A percentile compares a stretch with the other conserved stretches of the same genome.
phyloP scores from a whole-genome alignment of 371 early-diverging fungal genomes.

The Smittium culicis region DNA sequence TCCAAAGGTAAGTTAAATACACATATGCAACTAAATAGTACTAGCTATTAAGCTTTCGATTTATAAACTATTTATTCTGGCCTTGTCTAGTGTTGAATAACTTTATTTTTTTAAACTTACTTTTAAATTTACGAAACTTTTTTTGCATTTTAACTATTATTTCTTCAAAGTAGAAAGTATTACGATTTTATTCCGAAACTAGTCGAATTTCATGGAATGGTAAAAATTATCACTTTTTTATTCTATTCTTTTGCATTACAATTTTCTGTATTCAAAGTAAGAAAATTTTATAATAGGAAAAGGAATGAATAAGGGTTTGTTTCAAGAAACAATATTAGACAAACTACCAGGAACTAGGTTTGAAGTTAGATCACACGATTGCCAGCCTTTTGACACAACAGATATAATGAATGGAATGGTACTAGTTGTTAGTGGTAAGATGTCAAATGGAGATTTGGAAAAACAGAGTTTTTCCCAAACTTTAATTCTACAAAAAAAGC shows the following conservation, averaged over 20 bases:
- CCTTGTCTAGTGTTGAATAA: too few species aligned
- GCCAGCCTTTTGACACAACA: background rate
- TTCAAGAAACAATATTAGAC: background rate
- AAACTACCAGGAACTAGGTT: constrained; percentile 4
- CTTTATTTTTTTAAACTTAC: background rate
- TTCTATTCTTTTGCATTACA: background rate
- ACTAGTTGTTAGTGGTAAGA: background rate
- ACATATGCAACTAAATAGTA: too few species aligned
- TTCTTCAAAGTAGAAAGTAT: background rate
- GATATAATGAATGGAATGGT: constrained; percentile 1
- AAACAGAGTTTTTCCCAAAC: constrained; percentile 1
- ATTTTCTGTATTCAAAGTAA: background rate
- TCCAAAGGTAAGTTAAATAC: background rate
- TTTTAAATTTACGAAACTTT: too few species aligned
- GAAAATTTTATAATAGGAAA: background rate
- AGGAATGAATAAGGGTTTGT: background rate
- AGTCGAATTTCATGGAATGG: constrained; percentile 3
- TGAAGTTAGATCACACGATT: constrained; percentile 5
- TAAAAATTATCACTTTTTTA: background rate
- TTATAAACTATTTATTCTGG: background rate
- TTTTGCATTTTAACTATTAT: too few species aligned
- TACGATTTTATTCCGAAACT: constrained; percentile 2
- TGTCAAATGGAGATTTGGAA: background rate
- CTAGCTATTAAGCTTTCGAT: background rate
- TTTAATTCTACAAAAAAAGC: background rate